Conservation (phyloP, 2,329 filamentous ascomycete genomes). For the Colletotrichum echinochloae region DNA sequence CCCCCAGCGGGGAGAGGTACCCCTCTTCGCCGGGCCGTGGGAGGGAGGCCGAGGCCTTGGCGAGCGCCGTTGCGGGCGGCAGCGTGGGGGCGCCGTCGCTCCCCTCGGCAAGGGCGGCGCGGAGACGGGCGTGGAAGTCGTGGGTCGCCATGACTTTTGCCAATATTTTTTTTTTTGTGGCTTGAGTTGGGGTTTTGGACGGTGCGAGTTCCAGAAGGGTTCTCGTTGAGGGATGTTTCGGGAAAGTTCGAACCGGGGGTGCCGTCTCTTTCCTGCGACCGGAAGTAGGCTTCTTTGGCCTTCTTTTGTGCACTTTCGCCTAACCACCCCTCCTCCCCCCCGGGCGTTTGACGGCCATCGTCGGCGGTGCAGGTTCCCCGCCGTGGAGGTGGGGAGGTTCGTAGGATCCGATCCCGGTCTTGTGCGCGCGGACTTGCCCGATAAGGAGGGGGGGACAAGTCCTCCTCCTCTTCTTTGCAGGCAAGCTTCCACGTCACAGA, state of each 20-base stretch:
- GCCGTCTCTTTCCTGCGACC: not conserved
- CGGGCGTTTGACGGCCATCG: slow-evolving; percentile 3
- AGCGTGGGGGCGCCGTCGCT: slow-evolving; percentile 52
- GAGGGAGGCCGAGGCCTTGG: slow-evolving; percentile 55
- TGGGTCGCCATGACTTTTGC: slow-evolving; percentile 24
- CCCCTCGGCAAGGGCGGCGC: slow-evolving; percentile 19
- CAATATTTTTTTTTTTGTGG: too few species aligned
- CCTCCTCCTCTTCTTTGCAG: not conserved
- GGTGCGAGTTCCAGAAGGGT: too few species aligned
- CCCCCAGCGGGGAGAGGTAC: slow-evolving; percentile 51
- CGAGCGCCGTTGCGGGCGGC: slow-evolving; percentile 51
- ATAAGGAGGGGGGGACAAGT: not conserved
- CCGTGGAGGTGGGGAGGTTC: not conserved
- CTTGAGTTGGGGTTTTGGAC: too few species aligned
- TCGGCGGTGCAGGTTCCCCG: not conserved
- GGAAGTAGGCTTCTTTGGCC: not conserved
- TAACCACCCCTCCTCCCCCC: too few species aligned
- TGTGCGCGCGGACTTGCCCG: slow-evolving; percentile 13
- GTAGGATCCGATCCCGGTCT: slow-evolving; percentile 10
- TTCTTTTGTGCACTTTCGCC: not conserved
- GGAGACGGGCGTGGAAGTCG: slow-evolving; percentile 35
- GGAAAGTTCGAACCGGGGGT: not conserved
- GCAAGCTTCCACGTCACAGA: not conserved
- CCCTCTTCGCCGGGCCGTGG: slow-evolving; percentile 46
- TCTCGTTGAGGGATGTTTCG: not conserved